Evolutionary conservation across 352 stramenopile genomes (phyloP), one percentile per base, ranked within the genome.

Genomic region (Globisporangium cystogenes): DNA sequence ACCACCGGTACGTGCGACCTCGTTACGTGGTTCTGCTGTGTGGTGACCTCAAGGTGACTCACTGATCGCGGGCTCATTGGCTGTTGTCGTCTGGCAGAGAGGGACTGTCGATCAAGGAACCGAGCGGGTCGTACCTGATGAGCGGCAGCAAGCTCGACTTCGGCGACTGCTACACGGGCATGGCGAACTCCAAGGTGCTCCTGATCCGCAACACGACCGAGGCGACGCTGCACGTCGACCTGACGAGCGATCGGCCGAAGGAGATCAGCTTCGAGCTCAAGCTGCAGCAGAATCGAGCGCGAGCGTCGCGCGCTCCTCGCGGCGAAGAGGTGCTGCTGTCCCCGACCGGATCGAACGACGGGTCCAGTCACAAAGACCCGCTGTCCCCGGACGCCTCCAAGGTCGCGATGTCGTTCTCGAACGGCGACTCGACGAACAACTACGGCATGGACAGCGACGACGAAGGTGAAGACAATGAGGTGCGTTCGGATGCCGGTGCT

Each of bases 191-290:
- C 11, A 96, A 94, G 61, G 69, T 82, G 4, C 72, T 96, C 16
- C 50, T 90, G 36, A 70, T 96, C 46, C 81, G 84, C 29, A 96
- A 96, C 61, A 88, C 86, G 48, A 96, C 82, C 0, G 83, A 94
- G 42, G 81, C 74, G 23, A 70, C 84, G 31, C 62, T 96, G 23
- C 82, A 96, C 58, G 82, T 96, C 33, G 82, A 96, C 21, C 55
- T 96, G 48, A 82, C 77, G 37, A 94, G 83, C 50, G 86, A 96
- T 65, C 69, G 86, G 15, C 82, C 83, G 2, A 96, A 96, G 54
- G 86, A 96, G 69, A 68, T 96, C 35, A 92, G 79, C 5, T 96
- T 94, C 54, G 86, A 96, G 60, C 67, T 96, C 10, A 94, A 94
- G 44, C 53, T 92, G 7, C 68, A 85, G 41, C 79, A 79, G 20